phyloP scores from a whole-genome alignment of 1,284 basidiomycete genomes.

The Ustilago tritici region DNA sequence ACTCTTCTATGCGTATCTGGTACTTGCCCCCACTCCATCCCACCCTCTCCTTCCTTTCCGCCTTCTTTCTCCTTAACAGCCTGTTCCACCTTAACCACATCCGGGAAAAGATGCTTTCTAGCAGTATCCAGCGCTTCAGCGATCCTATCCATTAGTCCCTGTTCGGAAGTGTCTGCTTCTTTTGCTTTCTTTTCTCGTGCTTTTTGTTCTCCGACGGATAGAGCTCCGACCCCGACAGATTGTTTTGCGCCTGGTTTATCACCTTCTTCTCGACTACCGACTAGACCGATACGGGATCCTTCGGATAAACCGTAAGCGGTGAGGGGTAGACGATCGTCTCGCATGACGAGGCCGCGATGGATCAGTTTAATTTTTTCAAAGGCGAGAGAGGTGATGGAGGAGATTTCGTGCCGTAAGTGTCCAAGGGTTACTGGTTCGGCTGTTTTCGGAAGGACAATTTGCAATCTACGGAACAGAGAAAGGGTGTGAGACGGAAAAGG shows the following conservation, averaged over 20 bases:
- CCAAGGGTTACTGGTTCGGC: conserved; percentile 50
- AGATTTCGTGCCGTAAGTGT: conserved; percentile 60
- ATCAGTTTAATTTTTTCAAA: conserved; percentile 60
- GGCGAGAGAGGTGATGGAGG: conserved; percentile 59
- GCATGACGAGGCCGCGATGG: conserved; percentile 59
- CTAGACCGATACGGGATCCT: conserved; percentile 60
- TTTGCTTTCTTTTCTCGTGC: conserved; percentile 42
- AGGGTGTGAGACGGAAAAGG: background rate
- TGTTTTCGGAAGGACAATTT: conserved; percentile 47
- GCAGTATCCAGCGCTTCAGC: conserved; percentile 43
- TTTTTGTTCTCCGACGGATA: conserved; percentile 48
- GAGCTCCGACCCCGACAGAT: conserved; percentile 14
- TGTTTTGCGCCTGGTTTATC: conserved; percentile 49
- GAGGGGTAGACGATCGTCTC: conserved; percentile 61
- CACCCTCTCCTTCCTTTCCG: background rate
- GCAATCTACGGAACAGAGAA: conserved; percentile 33
- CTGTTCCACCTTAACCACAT: conserved; percentile 56
- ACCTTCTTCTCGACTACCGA: conserved; percentile 51
- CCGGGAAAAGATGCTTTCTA: conserved; percentile 55
- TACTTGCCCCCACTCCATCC: conserved; percentile 22
- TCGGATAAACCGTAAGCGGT: conserved; percentile 55
- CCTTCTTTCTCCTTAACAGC: conserved; percentile 16
- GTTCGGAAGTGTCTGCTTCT: conserved; percentile 48
- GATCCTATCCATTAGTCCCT: conserved; percentile 55
- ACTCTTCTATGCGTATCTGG: conserved; percentile 56